Base-by-base conservation (phyloP, 495 filamentous ascomycete genomes). In the Podospora tetraspora region DNA sequence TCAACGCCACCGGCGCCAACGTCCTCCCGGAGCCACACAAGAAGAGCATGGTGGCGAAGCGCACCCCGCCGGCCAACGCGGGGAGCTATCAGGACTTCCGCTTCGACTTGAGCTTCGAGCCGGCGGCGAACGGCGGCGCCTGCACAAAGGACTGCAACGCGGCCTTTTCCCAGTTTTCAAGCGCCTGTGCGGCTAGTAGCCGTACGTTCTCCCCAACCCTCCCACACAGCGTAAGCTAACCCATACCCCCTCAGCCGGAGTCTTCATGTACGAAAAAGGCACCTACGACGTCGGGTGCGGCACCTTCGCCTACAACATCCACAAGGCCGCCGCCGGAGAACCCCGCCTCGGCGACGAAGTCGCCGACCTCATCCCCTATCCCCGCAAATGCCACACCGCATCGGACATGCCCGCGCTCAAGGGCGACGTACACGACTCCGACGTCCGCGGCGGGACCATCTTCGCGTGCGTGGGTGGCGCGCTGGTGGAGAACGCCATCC, bases 251-350 rank as follows among this genome's bases (percentile, higher is more conserved):
- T 27, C 30, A 61, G 59, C 59, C 59, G 59, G 59, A 32, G 59
- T 61, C 11, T 61, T 29, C 59, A 61, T 61, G 59, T 61, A 61
- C 59, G 59, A 61, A 25, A 61, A 29, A 61, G 59, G 59, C 21
- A 19, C 59, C 9, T 61, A 61, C 59, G 11, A 27, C 25, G 5
- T 29, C 13, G 59, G 27, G 10, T 61, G 59, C 59, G 59, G 59
- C 11, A 61, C 23, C 24, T 61, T 61, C 25, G 1, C 22, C 23
- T 61, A 61, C 59, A 29, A 12, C 23, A 61, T 61, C 10, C 59
- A 29, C 23, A 61, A 61, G 11, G 3, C 3, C 23, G n/a, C 24
- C 0, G 24, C 59, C 23, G 59, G 21, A 13, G 59, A 61, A n/a
- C 59, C 59, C 10, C 25, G 10, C 11, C 23, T 12, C 24, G 23